Evolutionary conservation across 345 rosid genomes (phyloP).

Genomic region (Hirschfeldia incana): DNA sequence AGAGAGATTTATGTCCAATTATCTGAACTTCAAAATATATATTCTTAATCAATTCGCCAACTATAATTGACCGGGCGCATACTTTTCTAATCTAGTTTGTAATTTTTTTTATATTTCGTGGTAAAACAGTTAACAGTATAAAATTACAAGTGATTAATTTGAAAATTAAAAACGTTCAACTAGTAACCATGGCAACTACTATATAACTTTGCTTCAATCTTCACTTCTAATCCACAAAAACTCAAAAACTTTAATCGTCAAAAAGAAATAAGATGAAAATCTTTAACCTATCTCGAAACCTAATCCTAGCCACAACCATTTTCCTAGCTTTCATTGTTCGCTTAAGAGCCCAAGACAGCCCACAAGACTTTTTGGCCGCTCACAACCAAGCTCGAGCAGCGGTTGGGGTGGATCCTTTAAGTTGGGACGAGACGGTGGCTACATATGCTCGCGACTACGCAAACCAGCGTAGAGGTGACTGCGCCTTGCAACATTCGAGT

Average conservation of each 20-base stretch:
- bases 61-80: too few relatives aligned
- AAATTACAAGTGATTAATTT: too few relatives aligned
- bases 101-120: too few relatives aligned
- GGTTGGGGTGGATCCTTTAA: slow-evolving; percentile 49
- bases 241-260: background rate
- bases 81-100: too few relatives aligned
- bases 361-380: slow-evolving; percentile 45
- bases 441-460: slow-evolving; percentile 48
- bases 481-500: slow-evolving; percentile 46
- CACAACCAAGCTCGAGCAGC: slow-evolving; percentile 54
- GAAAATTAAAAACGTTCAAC: background rate
- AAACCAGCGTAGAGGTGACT: slow-evolving; percentile 37
- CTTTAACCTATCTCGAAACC: slow-evolving; percentile 5
- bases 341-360: slow-evolving; percentile 45
- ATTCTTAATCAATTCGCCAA: background rate
- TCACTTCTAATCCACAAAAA: slow-evolving; percentile 5
- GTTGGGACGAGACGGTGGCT: slow-evolving; percentile 51
- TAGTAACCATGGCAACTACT: slow-evolving; percentile 12
- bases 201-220: slow-evolving; percentile 14
- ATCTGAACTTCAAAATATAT: background rate
- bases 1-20: background rate
- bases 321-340: slow-evolving; percentile 19
- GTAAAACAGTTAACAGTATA: too few relatives aligned
- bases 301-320: slow-evolving; percentile 21
- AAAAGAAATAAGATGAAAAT: slow-evolving; percentile 19